Base-by-base conservation (phyloP, 345 rosid species). In the Stellera chamaejasme region DNA sequence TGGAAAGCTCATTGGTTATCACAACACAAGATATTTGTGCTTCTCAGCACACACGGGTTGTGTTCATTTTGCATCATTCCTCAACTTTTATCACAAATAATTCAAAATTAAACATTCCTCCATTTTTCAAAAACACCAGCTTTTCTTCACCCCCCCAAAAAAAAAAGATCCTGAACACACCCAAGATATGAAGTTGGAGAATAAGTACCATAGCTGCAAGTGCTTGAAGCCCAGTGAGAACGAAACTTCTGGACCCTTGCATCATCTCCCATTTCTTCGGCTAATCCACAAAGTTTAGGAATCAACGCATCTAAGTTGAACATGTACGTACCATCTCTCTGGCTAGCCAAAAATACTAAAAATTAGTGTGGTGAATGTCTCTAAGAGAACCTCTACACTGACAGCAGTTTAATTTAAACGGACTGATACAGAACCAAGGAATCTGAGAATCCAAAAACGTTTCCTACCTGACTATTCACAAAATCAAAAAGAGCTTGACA, bases 301-400 rank as follows among this genome's bases (percentile, higher is more conserved):
- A 80, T 75, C 62, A 82, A 69, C 27, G 82, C 76, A 60, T 82
- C 93, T 66, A 80, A 75, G 75, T 85, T 85, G 75, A 85, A 82
- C 78, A 82, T 70, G 45, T 80, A 80, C 45, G 93, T 80, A 6
- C 84, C 89, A 62, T 82, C 89, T 49, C 60, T 63, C 93, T 82
- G 80, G 59, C 72, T 52, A 63, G 55, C 48, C 36, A 57, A 65
- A 55, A 48, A 51, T 28, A 23, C 46, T 25, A 32, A 51, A 62
- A 50, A 59, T 62, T 56, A 65, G 68, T 62, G 26, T 28, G 59
- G 32, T 14, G 25, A 46, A 48, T 45, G 45, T 50, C 27, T 47
- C 14, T 45, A 32, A 13, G 45, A 23, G 15, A 23, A 65, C 19
- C 46, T 55, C 16, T 15, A 54, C 44, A 45, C 25, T 47, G 14